These are phyloP conservation scores for Zopfochytrium polystomum DNA, from an alignment of 371 early-diverging fungal genomes.

Conservation along the genomic window DNA sequence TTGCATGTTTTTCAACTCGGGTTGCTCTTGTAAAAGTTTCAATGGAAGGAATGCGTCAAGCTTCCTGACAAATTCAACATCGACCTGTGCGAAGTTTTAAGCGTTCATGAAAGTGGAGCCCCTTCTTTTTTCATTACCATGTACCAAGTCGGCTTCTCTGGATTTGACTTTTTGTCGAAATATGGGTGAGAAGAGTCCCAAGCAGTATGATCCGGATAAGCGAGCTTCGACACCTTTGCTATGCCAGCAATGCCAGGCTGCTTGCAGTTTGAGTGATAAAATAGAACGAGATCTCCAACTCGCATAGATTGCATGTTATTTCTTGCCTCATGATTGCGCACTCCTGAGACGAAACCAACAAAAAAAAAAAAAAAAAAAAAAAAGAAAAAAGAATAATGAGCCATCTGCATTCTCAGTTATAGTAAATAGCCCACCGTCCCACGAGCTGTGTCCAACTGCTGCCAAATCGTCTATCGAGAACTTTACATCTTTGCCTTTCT, in stretches of 20 bases:
- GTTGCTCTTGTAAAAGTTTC: slow-evolving; percentile 54
- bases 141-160: slow-evolving; percentile 63
- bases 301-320: slow-evolving; percentile 54
- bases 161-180: slow-evolving; percentile 58
- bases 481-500: slow-evolving; percentile 61
- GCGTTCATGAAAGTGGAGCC: neutral
- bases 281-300: slow-evolving; percentile 57
- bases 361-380: too few relatives aligned
- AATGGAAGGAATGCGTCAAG: slow-evolving; percentile 53
- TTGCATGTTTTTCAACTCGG: slow-evolving; percentile 54
- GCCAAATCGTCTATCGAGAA: slow-evolving; percentile 36
- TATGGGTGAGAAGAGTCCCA: slow-evolving; percentile 63
- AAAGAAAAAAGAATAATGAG: too few relatives aligned
- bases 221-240: slow-evolving; percentile 50
- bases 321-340: slow-evolving; percentile 68
- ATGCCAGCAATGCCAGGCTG: slow-evolving; percentile 66
- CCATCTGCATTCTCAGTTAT: neutral
- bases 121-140: slow-evolving; percentile 45
- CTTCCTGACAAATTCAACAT: slow-evolving; percentile 62
- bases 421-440: neutral
- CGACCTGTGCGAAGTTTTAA: too few relatives aligned
- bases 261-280: slow-evolving; percentile 74
- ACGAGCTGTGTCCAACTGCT: neutral
- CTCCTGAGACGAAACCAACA: too few relatives aligned
- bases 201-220: slow-evolving; percentile 63